These are phyloP conservation scores for Stylonectria norvegica DNA, from an alignment of 2,329 filamentous ascomycete genomes.

Conservation along the genomic window DNA sequence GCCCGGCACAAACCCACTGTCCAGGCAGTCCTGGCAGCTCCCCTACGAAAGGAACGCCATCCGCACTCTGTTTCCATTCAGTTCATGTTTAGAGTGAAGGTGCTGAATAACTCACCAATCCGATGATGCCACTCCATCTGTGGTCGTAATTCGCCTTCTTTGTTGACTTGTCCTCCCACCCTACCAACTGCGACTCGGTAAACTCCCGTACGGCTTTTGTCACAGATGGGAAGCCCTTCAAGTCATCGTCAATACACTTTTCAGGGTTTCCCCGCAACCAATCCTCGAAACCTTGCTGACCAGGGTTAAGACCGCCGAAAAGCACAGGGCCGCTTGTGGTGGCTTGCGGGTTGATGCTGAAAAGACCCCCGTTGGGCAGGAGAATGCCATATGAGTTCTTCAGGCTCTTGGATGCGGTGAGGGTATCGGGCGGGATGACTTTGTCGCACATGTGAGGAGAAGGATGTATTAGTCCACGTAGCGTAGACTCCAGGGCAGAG, in stretches of 20 bases:
- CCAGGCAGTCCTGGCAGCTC: constrained; percentile 8
- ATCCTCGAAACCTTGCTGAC: constrained; percentile 4
- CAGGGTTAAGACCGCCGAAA: constrained; percentile 12
- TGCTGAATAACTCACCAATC: not conserved
- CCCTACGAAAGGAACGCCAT: constrained; percentile 11
- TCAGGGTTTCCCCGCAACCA: constrained; percentile 7
- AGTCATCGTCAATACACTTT: constrained; percentile 5
- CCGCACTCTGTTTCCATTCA: constrained; percentile 5
- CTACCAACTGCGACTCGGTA: constrained; percentile 7
- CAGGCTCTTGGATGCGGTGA: not conserved
- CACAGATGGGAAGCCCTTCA: constrained; percentile 6
- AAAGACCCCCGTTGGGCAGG: constrained; percentile 1
- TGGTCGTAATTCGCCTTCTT: not conserved
- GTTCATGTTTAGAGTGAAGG: not conserved
- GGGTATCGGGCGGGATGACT: constrained; percentile 1
- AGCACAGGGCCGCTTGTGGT: constrained; percentile 4
- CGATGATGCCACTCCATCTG: constrained; percentile 11
- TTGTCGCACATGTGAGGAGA: constrained; percentile 12
- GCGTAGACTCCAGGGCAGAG: constrained; percentile 7
- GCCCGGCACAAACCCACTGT: constrained; percentile 14
- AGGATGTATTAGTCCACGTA: constrained; percentile 9
- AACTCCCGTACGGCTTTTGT: constrained; percentile 6
- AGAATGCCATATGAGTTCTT: constrained; percentile 13
- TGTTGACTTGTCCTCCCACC: constrained; percentile 1
- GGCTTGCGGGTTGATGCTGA: constrained; percentile 8